Evolutionary conservation across 805 yeast species (phyloP), one percentile per base, ranked within the genome.

Genomic region (Ascoidea rubescens): DNA sequence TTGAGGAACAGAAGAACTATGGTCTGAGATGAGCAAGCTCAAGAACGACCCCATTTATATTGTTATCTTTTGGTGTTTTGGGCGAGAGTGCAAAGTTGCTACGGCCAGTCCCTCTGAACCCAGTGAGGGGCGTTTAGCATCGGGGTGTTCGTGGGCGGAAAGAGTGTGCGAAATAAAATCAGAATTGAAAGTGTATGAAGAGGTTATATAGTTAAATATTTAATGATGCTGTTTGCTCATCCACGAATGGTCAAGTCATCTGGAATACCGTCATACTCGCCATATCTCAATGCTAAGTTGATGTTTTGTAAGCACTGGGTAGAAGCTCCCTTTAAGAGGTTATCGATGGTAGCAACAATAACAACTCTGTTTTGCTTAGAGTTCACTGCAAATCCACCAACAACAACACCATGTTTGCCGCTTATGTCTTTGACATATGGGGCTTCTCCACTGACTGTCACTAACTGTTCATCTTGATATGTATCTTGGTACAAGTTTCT

Each of bases 221-320:
- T 21, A 21, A 21, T 21, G 28, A 2, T 21, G 28, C 28, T 21
- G 28, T 21, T 2, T 46, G 45, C 43, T 55, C 63, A 72, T 51
- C 78, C 78, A 63, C 79, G 70, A 56, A 77, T 71, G 44, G 74
- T 71, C 59, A 78, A 70, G 60, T 80, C 81, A 54, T 75, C 78
- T 49, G 99, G 97, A 63, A 93, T 93, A 61, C 98, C 98, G 52
- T 82, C 96, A 63, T 85, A 91, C 71, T 93, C 99, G 49, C 86
- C 91, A 67, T 87, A 93, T 30, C 90, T 90, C 71, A 85, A 71
- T 5, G 87, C 85, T 67, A 93, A 74, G 68, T 93, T 93, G 67
- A 95, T 86, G 73, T 93, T 93, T 70, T 93, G 99, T 67, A 93
- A 68, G 71, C 98, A 91, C 71, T 93, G 99, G 16, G 99, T 93